Evolutionary conservation across 257 asterid species (phyloP).

Genomic region (Rehmannia glutinosa): DNA sequence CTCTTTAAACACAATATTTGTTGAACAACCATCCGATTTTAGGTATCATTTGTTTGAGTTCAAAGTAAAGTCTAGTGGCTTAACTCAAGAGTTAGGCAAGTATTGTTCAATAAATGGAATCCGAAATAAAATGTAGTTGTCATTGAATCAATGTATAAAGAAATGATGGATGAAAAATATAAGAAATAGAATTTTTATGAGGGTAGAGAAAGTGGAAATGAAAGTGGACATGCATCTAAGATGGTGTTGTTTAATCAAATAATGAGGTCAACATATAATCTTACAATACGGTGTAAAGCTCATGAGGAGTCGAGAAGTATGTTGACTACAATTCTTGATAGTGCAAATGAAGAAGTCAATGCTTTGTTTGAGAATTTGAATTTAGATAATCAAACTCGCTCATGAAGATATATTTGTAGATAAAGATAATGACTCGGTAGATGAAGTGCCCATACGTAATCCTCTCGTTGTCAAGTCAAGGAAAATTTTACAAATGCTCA

Average conservation of each 20-base stretch:
- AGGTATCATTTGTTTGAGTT: background rate
- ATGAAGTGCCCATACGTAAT: background rate
- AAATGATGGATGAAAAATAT: constrained; percentile 1
- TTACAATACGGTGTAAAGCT: background rate
- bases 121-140: background rate
- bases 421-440: background rate
- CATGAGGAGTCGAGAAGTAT: background rate
- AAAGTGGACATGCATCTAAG: background rate
- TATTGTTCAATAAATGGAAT: background rate
- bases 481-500: background rate
- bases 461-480: background rate
- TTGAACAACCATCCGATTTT: background rate
- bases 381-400: background rate
- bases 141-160: background rate
- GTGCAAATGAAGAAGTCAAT: background rate
- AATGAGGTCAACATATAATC: constrained; percentile 3
- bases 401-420: background rate
- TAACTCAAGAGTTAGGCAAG: background rate
- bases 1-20: background rate
- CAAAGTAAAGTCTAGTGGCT: background rate
- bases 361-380: background rate
- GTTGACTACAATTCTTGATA: background rate
- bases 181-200: background rate
- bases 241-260: constrained; percentile 6
- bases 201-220: background rate